A percentile compares a stretch with the other conserved stretches of the same genome.
Evolutionary conservation across 768 basidiomycete genomes (phyloP).

Genomic region (Crepidotus variabilis): DNA sequence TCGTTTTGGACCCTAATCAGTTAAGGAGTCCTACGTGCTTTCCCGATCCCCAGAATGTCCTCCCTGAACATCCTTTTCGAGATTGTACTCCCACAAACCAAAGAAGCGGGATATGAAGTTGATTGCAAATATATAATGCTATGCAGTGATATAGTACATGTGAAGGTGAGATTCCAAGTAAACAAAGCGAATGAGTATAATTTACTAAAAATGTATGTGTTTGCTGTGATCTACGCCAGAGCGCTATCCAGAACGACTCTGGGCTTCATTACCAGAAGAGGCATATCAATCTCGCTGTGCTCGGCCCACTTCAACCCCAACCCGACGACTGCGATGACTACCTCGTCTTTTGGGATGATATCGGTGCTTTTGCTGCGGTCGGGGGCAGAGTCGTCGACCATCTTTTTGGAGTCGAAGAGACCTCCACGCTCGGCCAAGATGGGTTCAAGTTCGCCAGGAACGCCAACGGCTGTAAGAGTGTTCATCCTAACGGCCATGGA

Average conservation of each 20-base stretch:
- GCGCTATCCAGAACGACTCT: constrained; percentile 24
- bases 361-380: constrained; percentile 1
- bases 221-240: constrained; percentile 7
- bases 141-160: background rate
- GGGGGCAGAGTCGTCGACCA: constrained; percentile 25
- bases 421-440: constrained; percentile 21
- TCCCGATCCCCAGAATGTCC: background rate
- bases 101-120: background rate
- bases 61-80: background rate
- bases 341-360: constrained; percentile 13
- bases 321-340: constrained; percentile 28
- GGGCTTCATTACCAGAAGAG: constrained; percentile 22
- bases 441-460: constrained; percentile 24
- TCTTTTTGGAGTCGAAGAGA: constrained; percentile 21
- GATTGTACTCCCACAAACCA: background rate
- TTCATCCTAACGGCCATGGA: constrained; percentile 28
- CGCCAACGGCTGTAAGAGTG: constrained; percentile 19
- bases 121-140: background rate
- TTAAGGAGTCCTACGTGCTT: background rate
- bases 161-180: background rate
- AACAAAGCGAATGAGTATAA: background rate
- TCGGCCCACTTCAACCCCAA: constrained; percentile 24
- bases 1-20: too few species aligned
- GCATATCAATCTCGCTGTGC: constrained; percentile 8
- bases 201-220: background rate